Base-by-base conservation (phyloP, 495 filamentous ascomycete genomes). In the Parachaetomium inaequale region DNA sequence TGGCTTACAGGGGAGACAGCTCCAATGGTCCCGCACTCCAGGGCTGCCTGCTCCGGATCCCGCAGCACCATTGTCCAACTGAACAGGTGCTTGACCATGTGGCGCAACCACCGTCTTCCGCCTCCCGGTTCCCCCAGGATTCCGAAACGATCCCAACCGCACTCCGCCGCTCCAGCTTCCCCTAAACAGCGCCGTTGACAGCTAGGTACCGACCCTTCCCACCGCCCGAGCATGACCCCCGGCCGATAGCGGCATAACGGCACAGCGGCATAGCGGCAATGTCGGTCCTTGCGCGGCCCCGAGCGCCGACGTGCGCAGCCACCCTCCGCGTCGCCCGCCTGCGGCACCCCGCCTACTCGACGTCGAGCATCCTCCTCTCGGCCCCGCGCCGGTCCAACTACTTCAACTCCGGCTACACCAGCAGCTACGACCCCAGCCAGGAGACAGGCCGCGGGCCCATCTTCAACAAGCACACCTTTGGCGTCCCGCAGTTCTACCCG, bases 401-500 rank as follows among this genome's bases (percentile, higher is more conserved):
- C 64, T 76, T 78, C 68, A 74, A 74, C 59, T 76, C 76, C 0
- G 76, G 77, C 42, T 96, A 85, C 71, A 88, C 88, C 5, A 82
- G 84, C 26, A 85, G 79, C 73, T 96, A 96, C 80, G 91, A 95
- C 66, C 80, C 91, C 12, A 82, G 79, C 23, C 74, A 82, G 25
- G 79, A 81, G 29, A 65, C 72, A 50, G 75, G 74, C 12, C 76
- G 78, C 17, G 79, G 79, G 7, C 79, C 79, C 31, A 81, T 81
- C 72, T 81, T 81, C 61, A 66, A 70, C 42, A 73, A 72, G 55
- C 34, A 66, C 50, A 73, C 67, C 34, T 74, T 86, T 66, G 89
- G 89, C 55, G 86, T 85, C 11, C 85, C 88, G 23, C 82, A 83
- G 50, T 80, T 96, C 61, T 96, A 92, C n/a, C 92, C 90, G 4